phyloP scores from a whole-genome alignment of 768 basidiomycete species.

The Cyclocybe aegerita region DNA sequence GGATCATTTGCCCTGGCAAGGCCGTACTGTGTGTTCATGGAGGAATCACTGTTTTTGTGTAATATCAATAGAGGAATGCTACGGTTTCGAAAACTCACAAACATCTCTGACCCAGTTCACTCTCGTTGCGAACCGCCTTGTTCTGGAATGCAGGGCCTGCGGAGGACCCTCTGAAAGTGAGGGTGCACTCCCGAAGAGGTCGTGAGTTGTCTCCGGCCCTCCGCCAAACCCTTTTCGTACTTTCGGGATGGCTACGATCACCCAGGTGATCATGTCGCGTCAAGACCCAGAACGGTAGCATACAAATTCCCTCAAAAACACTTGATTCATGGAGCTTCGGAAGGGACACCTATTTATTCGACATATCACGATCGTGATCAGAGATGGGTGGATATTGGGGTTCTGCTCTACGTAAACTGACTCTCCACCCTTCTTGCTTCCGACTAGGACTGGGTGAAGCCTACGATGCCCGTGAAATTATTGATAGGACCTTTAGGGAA shows the following conservation, averaged over 20 bases:
- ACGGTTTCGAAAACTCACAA: conserved; percentile 25
- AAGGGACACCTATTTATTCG: too few species aligned
- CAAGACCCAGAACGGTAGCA: too few species aligned
- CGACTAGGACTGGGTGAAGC: conserved; percentile 21
- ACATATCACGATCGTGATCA: too few species aligned
- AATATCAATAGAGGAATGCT: conserved; percentile 44
- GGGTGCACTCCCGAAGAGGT: too few species aligned
- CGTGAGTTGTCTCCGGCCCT: too few species aligned
- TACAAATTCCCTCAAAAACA: too few species aligned
- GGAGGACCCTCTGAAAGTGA: too few species aligned
- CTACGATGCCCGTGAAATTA: conserved; percentile 27
- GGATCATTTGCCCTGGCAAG: conserved; percentile 31
- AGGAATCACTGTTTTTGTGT: conserved; percentile 37
- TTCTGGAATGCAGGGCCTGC: neutral
- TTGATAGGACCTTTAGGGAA: conserved; percentile 11
- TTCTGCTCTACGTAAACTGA: too few species aligned
- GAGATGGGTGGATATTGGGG: too few species aligned
- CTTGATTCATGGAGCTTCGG: too few species aligned
- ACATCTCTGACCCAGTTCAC: conserved; percentile 4
- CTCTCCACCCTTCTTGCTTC: neutral
- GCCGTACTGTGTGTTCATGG: conserved; percentile 27
- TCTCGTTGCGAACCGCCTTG: neutral
- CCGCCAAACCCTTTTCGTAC: neutral
- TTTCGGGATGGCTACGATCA: too few species aligned
- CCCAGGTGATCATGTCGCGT: too few species aligned